Conservation (phyloP, 2,329 filamentous ascomycete genomes). For the Cercospora sp. region DNA sequence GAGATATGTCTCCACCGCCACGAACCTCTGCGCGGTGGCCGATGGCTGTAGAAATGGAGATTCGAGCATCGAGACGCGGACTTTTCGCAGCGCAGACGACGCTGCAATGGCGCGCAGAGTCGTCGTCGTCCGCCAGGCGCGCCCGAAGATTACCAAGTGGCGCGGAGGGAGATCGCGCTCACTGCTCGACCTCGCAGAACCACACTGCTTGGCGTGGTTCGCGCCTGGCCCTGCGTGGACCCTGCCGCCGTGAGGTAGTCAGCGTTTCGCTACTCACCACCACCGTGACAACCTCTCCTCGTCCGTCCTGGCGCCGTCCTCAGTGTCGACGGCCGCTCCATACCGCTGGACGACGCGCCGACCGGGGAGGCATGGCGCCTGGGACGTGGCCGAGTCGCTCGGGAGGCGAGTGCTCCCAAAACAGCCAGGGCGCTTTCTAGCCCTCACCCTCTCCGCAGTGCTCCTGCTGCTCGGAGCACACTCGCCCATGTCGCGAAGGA, state of each 20-base stretch:
- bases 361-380: neutral
- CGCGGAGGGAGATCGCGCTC: neutral
- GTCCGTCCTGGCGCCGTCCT: neutral
- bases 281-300: neutral
- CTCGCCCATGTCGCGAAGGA: neutral
- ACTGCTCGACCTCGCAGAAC: neutral
- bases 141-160: neutral
- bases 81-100: neutral
- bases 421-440: too few species aligned
- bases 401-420: neutral
- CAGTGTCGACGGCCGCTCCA: too few species aligned
- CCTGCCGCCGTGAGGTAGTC: neutral
- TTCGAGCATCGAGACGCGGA: neutral
- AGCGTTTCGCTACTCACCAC: neutral
- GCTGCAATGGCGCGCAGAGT: neutral
- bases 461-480: too few species aligned
- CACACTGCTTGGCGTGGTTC: neutral
- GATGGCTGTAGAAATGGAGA: neutral
- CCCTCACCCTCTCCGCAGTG: too few species aligned
- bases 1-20: neutral
- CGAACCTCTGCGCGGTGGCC: neutral
- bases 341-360: neutral
- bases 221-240: neutral
- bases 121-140: neutral
- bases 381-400: neutral